phyloP scores from a whole-genome alignment of 148 eudicot species.

The Fagopyrum homotropicum region DNA sequence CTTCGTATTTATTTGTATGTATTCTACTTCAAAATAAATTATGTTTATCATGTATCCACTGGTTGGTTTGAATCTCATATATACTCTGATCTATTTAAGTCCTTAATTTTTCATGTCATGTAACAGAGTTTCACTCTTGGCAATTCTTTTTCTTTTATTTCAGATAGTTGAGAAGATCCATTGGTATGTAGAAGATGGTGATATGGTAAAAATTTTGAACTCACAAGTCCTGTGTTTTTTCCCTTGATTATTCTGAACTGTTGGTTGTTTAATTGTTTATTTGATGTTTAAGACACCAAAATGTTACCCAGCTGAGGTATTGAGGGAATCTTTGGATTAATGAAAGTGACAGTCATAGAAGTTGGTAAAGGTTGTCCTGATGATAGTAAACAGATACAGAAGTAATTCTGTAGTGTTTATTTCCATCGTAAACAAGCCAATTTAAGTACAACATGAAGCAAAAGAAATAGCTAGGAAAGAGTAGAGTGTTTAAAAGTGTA shows the following conservation, averaged over 20 bases:
- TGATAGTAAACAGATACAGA: not conserved
- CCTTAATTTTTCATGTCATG: not conserved
- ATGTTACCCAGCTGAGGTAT: not conserved
- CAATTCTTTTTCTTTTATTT: not conserved
- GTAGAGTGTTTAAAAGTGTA: no score
- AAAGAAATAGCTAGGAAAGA: no score
- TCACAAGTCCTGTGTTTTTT: not conserved
- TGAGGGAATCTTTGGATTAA: not conserved
- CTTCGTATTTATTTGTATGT: not conserved
- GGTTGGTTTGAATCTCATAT: not conserved
- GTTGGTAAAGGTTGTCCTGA: not conserved
- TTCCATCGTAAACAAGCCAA: no score
- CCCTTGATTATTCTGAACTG: not conserved
- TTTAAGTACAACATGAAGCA: no score
- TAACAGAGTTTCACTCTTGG: slow-evolving; percentile 6
- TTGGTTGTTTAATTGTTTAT: not conserved
- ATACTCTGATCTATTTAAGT: not conserved
- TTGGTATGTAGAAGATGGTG: slow-evolving; percentile 61
- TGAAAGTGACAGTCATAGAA: not conserved
- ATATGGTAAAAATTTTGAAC: slow-evolving; percentile 48
- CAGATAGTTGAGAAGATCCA: slow-evolving; percentile 81
- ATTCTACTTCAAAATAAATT: not conserved
- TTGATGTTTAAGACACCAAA: not conserved
- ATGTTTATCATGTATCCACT: not conserved
- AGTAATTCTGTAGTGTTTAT: no score